Evolutionary conservation across 1,139 yeast species (phyloP).

Genomic region (Entelexis sorbosivorans): DNA sequence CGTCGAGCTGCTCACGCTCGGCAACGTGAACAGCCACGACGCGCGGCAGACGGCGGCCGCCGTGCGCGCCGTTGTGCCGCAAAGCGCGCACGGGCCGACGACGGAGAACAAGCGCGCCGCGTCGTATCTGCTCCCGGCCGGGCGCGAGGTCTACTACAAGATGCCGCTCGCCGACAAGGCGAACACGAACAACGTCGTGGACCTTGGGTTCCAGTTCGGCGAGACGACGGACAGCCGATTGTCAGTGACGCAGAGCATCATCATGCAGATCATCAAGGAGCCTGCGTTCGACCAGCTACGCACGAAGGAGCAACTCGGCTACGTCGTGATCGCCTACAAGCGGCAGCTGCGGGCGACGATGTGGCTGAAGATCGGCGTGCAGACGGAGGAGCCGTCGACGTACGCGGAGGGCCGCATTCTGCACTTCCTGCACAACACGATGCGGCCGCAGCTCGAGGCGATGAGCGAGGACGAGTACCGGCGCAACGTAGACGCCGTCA

Average conservation of each 20-base stretch:
- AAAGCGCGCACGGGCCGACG: neutral
- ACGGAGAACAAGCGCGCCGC: constrained; percentile 10
- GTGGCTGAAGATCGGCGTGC: constrained; percentile 71
- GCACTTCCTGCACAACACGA: constrained; percentile 37
- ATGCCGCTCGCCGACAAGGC: constrained; percentile 39
- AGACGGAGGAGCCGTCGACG: constrained; percentile 67
- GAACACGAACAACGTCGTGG: constrained; percentile 77
- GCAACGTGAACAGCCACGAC: constrained; percentile 53
- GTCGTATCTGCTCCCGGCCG: constrained; percentile 10
- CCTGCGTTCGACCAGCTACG: constrained; percentile 84
- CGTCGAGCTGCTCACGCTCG: constrained; percentile 64
- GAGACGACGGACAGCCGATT: constrained; percentile 29
- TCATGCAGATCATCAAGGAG: constrained; percentile 64
- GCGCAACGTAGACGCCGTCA: constrained; percentile 58
- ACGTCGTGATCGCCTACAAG: constrained; percentile 74
- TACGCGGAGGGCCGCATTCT: constrained; percentile 72
- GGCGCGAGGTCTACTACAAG: constrained; percentile 7
- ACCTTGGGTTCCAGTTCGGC: constrained; percentile 63
- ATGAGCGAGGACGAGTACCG: constrained; percentile 54
- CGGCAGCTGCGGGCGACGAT: constrained; percentile 59
- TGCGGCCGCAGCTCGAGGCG: constrained; percentile 32
- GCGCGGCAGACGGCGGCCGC: constrained; percentile 38
- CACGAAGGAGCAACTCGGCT: constrained; percentile 86
- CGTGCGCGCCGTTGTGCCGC: constrained; percentile 4
- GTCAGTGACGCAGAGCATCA: constrained; percentile 48